A percentile compares a stretch with the other conserved stretches of the same genome.
Conservation (phyloP, 129 eudicot genomes). For the Lactuca sativa region DNA sequence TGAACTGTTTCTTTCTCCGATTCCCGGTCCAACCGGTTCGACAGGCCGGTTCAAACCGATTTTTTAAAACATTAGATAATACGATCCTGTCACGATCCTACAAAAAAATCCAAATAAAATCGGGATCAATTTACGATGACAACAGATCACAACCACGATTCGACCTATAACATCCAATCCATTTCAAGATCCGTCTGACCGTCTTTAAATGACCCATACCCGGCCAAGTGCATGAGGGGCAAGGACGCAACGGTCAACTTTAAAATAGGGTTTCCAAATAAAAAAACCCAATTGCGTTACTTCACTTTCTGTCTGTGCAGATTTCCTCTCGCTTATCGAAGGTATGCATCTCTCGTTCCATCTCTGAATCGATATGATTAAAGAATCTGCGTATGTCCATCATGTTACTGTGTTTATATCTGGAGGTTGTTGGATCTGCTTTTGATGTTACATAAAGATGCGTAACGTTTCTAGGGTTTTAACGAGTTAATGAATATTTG, state of each 20-base stretch:
- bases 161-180: neutral
- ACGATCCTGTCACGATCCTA: no score
- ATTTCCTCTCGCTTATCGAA: neutral
- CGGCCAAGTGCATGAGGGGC: neutral
- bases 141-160: no score
- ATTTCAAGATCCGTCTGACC: neutral
- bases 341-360: slow-evolving; percentile 7
- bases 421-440: slow-evolving; percentile 14
- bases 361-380: neutral
- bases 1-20: no score
- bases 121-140: no score
- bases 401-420: neutral
- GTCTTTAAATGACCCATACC: slow-evolving; percentile 3
- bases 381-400: neutral
- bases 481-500: neutral
- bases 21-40: no score
- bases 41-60: no score
- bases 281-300: slow-evolving; percentile 10
- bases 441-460: slow-evolving; percentile 1
- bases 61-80: no score
- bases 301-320: neutral
- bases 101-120: no score
- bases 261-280: slow-evolving; percentile 6
- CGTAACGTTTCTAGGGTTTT: slow-evolving; percentile 6
- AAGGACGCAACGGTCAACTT: slow-evolving; percentile 1